Evolutionary conservation across 2,329 filamentous ascomycete species (phyloP), one percentile per base, ranked within the genome.

Genomic region (Ceratocystiopsis sp.): DNA sequence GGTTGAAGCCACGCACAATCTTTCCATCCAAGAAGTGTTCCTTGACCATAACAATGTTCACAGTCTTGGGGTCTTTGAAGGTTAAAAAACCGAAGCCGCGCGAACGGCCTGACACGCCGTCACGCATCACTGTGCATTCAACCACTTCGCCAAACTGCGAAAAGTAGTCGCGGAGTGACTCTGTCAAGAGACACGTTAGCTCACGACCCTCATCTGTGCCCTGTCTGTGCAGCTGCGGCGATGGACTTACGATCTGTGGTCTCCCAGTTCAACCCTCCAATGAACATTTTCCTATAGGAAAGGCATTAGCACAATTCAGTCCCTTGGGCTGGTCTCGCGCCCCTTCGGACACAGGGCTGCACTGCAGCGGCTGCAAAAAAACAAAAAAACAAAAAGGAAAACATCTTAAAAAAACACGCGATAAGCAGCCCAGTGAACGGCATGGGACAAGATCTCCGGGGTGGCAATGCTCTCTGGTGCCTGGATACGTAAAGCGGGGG

Each of bases 41-140:
- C 64, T 98, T 98, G 49, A 98, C 91, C 91, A 98, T 98, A 50
- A 98, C 91, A 52, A 86, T 93, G 59, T 98, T 98, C 51, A 98
- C 91, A 4, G 85, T 94, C 66, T 94, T 94, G 40, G 91, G 82
- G 57, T 98, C 91, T 59, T 84, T 93, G 69, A 98, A 98, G 0
- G 91, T 98, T 48, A 98, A 69, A 64, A 98, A 98, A 29, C 91
- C 91, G 54, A 98, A 98, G 19, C 91, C 91, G 62, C 91, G 78
- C 29, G 91, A 96, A 49, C 91, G 79, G 37, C 91, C 91, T 11
- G 86, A 93, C 41, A 84, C 82, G 48, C 86, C 87, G 62, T 98
- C 91, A 51, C 91, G 77, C 91, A 98, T 98, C n/a, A 98, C 91
- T 15, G 91, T 98, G 60, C 91, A 96, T 65, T 98, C 91, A 29